Conservation (phyloP, 176 grass and related monocot species). For the Ensete glaucum region DNA sequence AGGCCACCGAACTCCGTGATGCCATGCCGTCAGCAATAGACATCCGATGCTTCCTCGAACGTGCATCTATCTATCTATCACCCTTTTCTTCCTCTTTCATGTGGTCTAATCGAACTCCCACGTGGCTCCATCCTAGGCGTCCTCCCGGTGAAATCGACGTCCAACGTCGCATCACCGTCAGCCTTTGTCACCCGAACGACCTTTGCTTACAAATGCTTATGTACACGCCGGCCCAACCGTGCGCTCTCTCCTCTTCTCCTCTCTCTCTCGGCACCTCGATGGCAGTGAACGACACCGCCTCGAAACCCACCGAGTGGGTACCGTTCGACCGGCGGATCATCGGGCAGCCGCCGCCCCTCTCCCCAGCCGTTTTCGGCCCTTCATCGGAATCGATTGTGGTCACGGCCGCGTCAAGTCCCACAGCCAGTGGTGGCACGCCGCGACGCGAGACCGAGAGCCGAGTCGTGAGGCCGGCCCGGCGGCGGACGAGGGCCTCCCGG, state of each 20-base stretch:
- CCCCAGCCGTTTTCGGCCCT: not conserved
- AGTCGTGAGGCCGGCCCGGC: not conserved
- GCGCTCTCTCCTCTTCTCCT: not conserved
- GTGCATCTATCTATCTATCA: too few species aligned
- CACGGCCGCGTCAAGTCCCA: not conserved
- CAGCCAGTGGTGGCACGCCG: not conserved
- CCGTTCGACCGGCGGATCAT: not conserved
- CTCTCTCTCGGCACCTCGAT: not conserved
- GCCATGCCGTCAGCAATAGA: too few species aligned
- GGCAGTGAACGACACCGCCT: not conserved
- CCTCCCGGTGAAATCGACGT: too few species aligned
- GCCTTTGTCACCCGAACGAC: not conserved
- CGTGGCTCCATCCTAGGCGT: not conserved
- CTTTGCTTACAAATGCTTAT: not conserved
- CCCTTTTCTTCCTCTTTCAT: too few species aligned
- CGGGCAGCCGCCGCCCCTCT: not conserved
- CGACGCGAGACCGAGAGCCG: not conserved
- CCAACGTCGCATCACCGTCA: not conserved
- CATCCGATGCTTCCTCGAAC: too few species aligned
- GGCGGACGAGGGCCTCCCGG: not conserved
- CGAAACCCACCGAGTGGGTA: not conserved
- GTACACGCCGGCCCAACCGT: not conserved
- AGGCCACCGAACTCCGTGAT: too few species aligned
- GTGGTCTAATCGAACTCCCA: not conserved
- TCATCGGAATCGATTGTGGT: not conserved